A percentile compares a stretch with the other conserved stretches of the same genome.
phyloP scores from a whole-genome alignment of 345 rosid genomes.

The Ailanthus altissimus region DNA sequence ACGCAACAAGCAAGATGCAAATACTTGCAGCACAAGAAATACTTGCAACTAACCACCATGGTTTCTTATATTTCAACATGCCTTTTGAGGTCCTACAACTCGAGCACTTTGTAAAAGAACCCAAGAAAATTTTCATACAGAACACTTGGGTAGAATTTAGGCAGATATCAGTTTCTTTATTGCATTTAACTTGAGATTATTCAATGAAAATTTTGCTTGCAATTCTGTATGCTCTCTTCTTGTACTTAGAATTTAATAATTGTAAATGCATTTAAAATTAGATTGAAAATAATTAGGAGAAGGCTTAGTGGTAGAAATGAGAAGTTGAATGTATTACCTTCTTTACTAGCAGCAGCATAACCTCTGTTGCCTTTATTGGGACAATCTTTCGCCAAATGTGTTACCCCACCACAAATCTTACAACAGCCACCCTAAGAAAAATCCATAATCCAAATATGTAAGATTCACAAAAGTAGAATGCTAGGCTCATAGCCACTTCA shows the following conservation, averaged over 20 bases:
- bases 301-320: constrained; percentile 11
- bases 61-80: too few relatives aligned
- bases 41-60: too few relatives aligned
- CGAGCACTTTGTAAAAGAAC: too few relatives aligned
- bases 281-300: neutral
- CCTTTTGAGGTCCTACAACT: too few relatives aligned
- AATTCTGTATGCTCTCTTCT: neutral
- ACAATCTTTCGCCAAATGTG: constrained; percentile 93
- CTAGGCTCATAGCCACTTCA: neutral
- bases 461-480: constrained; percentile 6
- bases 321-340: constrained; percentile 39
- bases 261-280: neutral
- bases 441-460: constrained; percentile 10
- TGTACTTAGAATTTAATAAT: neutral
- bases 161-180: too few relatives aligned
- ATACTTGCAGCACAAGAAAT: too few relatives aligned
- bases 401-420: constrained; percentile 86
- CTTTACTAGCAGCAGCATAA: constrained; percentile 24
- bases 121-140: too few relatives aligned
- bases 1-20: too few relatives aligned
- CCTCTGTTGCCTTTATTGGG: constrained; percentile 61
- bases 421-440: constrained; percentile 81
- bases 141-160: too few relatives aligned
- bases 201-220: too few relatives aligned
- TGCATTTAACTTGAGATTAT: too few relatives aligned